These are phyloP conservation scores for Grosmannia serpens DNA, from an alignment of 2,329 filamentous ascomycete species.

Conservation along the genomic window DNA sequence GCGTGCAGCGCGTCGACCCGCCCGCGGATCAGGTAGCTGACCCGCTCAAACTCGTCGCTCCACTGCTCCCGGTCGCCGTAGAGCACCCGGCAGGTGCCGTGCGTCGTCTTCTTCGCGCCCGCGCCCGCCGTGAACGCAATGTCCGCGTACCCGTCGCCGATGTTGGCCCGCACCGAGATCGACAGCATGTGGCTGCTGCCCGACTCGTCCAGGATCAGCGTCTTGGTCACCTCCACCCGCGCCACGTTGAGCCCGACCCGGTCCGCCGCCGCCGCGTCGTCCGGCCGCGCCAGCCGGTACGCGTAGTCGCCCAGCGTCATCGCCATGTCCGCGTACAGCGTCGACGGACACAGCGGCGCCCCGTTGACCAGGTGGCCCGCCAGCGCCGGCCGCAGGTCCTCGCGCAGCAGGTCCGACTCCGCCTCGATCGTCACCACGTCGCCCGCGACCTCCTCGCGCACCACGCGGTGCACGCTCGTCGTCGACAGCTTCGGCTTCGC, in stretches of 20 bases:
- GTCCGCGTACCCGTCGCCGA: constrained; percentile 40
- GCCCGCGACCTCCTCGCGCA: constrained; percentile 50
- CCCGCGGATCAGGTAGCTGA: constrained; percentile 56
- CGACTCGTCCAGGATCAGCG: constrained; percentile 46
- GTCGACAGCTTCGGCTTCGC: constrained; percentile 48
- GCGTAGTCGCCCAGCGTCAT: constrained; percentile 52
- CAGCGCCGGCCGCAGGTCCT: constrained; percentile 49
- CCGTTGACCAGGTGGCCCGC: constrained; percentile 59
- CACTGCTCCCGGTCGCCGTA: constrained; percentile 50
- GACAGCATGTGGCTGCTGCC: constrained; percentile 45
- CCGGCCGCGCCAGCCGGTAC: constrained; percentile 50
- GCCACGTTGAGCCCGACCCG: constrained; percentile 49
- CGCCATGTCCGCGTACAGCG: constrained; percentile 36
- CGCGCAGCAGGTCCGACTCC: constrained; percentile 54
- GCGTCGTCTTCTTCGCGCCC: constrained; percentile 46
- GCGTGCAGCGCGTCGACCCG: constrained; percentile 46
- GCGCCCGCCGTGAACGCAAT: constrained; percentile 49
- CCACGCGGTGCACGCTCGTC: constrained; percentile 52
- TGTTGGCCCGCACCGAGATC: constrained; percentile 48
- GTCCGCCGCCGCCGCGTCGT: constrained; percentile 24
- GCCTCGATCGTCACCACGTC: constrained; percentile 48
- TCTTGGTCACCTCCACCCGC: constrained; percentile 58
- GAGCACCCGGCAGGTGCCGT: constrained; percentile 50
- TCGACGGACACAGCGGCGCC: constrained; percentile 52
- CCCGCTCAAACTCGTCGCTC: constrained; percentile 54